phyloP scores from a whole-genome alignment of 1,139 yeast species.

The Geotrichum armillariae region DNA sequence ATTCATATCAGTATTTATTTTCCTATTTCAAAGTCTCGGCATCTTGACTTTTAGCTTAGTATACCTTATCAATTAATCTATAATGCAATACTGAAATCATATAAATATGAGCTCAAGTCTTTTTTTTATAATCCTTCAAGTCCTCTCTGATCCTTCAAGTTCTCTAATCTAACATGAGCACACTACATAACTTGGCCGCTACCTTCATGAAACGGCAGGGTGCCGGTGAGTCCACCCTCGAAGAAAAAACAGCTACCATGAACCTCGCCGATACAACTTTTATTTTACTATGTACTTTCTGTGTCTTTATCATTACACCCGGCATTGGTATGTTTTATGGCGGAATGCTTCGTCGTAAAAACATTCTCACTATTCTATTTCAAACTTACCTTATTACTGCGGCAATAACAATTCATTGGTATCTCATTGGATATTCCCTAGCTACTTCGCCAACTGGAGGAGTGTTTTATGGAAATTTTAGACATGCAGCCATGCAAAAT shows the following conservation, averaged over 20 bases:
- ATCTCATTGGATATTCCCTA: slow-evolving; percentile 94
- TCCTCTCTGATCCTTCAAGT: too few relatives aligned
- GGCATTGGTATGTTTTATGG: slow-evolving; percentile 82
- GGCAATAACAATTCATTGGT: slow-evolving; percentile 83
- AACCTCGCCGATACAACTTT: slow-evolving; percentile 15
- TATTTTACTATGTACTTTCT: slow-evolving; percentile 49
- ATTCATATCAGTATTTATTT: too few relatives aligned
- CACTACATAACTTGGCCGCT: not conserved
- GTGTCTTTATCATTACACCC: slow-evolving; percentile 69
- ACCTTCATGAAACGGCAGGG: slow-evolving; percentile 2
- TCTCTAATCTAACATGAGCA: slow-evolving; percentile 1
- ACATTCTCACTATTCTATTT: slow-evolving; percentile 81
- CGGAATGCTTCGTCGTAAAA: slow-evolving; percentile 81
- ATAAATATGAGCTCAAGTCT: too few relatives aligned
- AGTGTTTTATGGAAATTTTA: slow-evolving; percentile 80
- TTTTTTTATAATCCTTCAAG: too few relatives aligned
- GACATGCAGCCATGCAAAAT: slow-evolving; percentile 75
- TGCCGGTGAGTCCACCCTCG: not conserved
- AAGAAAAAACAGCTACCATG: slow-evolving; percentile 10
- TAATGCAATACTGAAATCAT: too few relatives aligned
- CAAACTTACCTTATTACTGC: slow-evolving; percentile 70
- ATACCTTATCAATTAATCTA: too few relatives aligned
- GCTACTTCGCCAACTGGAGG: slow-evolving; percentile 77
- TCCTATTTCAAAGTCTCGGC: too few relatives aligned
- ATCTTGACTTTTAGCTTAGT: too few relatives aligned